phyloP scores from a whole-genome alignment of 306 rosid genomes.

The Cajanus cajan region DNA sequence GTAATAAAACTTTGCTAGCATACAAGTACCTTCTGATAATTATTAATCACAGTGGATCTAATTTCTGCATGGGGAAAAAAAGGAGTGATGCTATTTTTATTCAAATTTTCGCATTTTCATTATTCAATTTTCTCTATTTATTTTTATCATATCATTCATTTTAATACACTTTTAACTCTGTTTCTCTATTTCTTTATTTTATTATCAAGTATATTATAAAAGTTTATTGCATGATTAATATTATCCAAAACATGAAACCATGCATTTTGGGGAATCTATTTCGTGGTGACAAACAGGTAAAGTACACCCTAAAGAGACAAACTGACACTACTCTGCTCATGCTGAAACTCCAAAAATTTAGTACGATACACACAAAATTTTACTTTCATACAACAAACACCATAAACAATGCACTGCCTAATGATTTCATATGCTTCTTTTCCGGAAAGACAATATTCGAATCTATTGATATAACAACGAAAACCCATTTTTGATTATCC shows the following conservation, averaged over 20 bases:
- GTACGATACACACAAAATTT: neutral
- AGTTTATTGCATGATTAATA: neutral
- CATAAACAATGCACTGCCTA: neutral
- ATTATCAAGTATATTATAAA: neutral
- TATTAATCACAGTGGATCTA: too few relatives aligned
- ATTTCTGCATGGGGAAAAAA: too few relatives aligned
- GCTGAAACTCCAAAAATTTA: neutral
- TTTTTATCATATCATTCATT: too few relatives aligned
- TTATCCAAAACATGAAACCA: constrained; percentile 17
- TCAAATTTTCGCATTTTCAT: too few relatives aligned
- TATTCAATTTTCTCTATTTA: too few relatives aligned
- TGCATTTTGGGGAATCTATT: neutral
- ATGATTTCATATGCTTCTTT: neutral
- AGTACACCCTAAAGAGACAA: constrained; percentile 32
- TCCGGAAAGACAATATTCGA: neutral
- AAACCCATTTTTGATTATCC: too few relatives aligned
- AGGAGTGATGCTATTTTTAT: too few relatives aligned
- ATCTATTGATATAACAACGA: neutral
- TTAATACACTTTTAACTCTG: too few relatives aligned
- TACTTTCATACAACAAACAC: neutral
- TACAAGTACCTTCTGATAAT: too few relatives aligned
- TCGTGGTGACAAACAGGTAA: neutral
- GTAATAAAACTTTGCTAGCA: too few relatives aligned
- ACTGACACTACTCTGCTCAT: neutral
- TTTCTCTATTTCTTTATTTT: too few relatives aligned